phyloP scores from a whole-genome alignment of 148 eudicot genomes.

The Silene uniflora region DNA sequence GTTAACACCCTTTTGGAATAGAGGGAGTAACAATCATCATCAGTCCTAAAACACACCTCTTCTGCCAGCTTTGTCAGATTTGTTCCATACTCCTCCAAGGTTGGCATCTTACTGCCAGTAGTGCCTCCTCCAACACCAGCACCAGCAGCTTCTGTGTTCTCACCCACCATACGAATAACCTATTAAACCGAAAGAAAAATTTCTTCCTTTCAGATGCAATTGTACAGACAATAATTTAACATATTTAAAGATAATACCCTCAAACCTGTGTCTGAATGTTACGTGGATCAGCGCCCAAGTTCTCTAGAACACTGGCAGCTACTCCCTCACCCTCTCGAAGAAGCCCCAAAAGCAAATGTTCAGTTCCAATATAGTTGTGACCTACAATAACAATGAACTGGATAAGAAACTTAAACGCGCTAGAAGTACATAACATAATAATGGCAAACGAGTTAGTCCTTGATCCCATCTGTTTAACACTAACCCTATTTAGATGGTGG shows the following conservation, averaged over 20 bases:
- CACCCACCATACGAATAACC: constrained; percentile 89
- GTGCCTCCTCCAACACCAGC: constrained; percentile 76
- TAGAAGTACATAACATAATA: no score
- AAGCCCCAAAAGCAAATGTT: constrained; percentile 82
- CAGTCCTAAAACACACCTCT: constrained; percentile 44
- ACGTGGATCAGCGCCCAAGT: constrained; percentile 77
- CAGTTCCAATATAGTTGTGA: constrained; percentile 87
- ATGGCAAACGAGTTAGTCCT: no score
- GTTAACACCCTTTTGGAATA: no score
- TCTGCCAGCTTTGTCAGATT: constrained; percentile 87
- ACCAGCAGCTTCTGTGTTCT: constrained; percentile 73
- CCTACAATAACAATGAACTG: constrained; percentile 31
- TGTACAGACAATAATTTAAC: neutral
- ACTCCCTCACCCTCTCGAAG: constrained; percentile 95
- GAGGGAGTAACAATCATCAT: no score
- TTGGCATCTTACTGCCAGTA: constrained; percentile 75
- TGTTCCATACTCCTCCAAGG: constrained; percentile 88
- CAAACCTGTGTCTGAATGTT: constrained; percentile 78
- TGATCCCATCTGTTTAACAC: no score
- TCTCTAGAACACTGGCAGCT: constrained; percentile 88
- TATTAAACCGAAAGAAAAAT: constrained; percentile 7
- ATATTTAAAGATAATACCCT: neutral
- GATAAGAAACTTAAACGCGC: no score
- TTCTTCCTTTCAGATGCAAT: neutral
- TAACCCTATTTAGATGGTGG: no score